Base-by-base conservation (phyloP, 2,329 filamentous ascomycete species). In the Apiospora saccharicola region DNA sequence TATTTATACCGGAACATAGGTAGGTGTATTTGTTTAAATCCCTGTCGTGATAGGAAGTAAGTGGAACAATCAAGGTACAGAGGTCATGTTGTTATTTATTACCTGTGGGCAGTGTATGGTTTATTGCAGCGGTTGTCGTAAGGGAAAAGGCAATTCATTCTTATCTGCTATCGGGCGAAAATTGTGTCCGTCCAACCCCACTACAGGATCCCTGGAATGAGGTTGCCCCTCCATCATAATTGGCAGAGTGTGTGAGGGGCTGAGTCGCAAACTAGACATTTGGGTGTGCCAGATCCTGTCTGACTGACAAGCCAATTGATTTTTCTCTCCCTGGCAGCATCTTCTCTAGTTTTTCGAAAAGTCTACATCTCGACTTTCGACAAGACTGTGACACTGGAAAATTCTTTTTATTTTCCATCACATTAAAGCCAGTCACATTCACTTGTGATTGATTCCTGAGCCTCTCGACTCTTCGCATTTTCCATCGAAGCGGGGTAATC, bases 401-500 rank as follows among this genome's bases (percentile, higher is more conserved):
- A 64, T 41, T 41, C 57, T 64, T 37, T 41, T 8, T 34, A 37
- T 61, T 61, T 64, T 64, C 57, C 57, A 64, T 41, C 57, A 41
- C 22, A 64, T n/a, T 41, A 64, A 64, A 64, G 13, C 34, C 47
- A 70, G 47, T 70, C 68, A 51, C 68, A 70, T 70, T 70, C 49
- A 57, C 68, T 70, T 70, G 68, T 57, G 68, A 70, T 53, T 70
- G 68, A 53, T 16, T 16, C 34, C 19, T 37, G 46, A 70, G 57
- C 57, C 57, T 64, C 57, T 64, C 57, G 57, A 64, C 57, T 53
- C 47, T 37, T 70, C 47, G 46, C 24, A 41, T 53, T 49, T 41
- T 41, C 68, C 30, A 51, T 41, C 34, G 47, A 70, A 57, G 68
- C 68, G 68, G 68, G 68, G 68, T 68, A 68, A 68, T 70, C 34